Evolutionary conservation across 2,329 filamentous ascomycete species (phyloP), one percentile per base, ranked within the genome.

Genomic region (Colletotrichum lindemuthianum): DNA sequence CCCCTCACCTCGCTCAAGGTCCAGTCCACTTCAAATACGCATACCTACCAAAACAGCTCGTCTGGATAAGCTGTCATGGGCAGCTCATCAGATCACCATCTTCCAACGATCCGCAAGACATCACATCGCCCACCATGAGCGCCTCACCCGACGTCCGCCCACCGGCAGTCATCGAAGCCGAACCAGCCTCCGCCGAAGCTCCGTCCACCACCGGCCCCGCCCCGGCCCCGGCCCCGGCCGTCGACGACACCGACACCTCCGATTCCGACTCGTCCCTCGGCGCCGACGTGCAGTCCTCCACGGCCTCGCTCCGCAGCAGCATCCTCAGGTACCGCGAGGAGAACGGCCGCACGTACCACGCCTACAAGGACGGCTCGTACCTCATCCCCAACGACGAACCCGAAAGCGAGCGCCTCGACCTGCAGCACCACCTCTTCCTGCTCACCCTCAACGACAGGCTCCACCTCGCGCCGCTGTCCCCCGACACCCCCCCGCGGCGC

Each of bases 311-410:
- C n/a, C 67, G 70, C 13, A 76, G 76, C 1, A 79, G 76, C 59
- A 77, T 81, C 45, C 63, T 73, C 41, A 67, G 72, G 6, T 77
- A 76, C 67, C 74, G 77, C 6, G 69, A 73, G 9, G 77, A 79
- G 55, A 76, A 79, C 63, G 77, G 77, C 2, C 69, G 78, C 13
- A 78, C 76, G 0, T 79, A 78, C 43, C 75, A 79, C 54, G 69
- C 76, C 7, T 78, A 67, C 58, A 65, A 65, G 36, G 60, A 64
- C 13, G 60, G 60, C 15, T 55, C 56, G 44, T 60, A 60, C 40
- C 61, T 65, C 33, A 45, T 65, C 8, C 61, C 61, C 16, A 65
- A 64, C 43, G 60, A 64, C 37, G 61, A 76, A 71, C 66, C 66
- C 11, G 72, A 76, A 49, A 74, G 73, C 63, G 72, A 76, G 7